Evolutionary conservation across 495 filamentous ascomycete genomes (phyloP).

Genomic region (Penicillium egyptiacum): DNA sequence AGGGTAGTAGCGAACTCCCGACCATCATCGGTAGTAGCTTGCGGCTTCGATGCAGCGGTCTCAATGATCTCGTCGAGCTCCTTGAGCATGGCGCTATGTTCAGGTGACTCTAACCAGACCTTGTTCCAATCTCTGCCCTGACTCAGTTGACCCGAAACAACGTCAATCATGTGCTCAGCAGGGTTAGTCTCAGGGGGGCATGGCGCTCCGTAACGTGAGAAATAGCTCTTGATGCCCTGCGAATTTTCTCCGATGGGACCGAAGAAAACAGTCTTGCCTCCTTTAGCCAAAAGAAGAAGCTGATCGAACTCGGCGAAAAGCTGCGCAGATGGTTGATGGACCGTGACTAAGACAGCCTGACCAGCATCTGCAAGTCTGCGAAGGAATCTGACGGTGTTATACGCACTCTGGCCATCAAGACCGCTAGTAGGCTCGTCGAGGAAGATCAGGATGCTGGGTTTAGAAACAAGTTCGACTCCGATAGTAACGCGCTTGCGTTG

Average conservation of each 20-base stretch:
- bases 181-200: slow-evolving; percentile 75
- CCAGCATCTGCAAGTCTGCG: slow-evolving; percentile 63
- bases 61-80: slow-evolving; percentile 57
- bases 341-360: slow-evolving; percentile 70
- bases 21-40: slow-evolving; percentile 34
- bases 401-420: slow-evolving; percentile 63
- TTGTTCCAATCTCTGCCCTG: slow-evolving; percentile 58
- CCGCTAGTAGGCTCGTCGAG: slow-evolving; percentile 76
- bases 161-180: slow-evolving; percentile 91
- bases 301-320: slow-evolving; percentile 74
- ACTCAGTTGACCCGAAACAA: slow-evolving; percentile 52
- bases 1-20: slow-evolving; percentile 59
- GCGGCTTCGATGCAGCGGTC: slow-evolving; percentile 35
- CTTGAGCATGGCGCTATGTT: slow-evolving; percentile 41
- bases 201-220: slow-evolving; percentile 68
- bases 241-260: slow-evolving; percentile 60
- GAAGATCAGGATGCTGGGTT: slow-evolving; percentile 67
- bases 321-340: slow-evolving; percentile 71
- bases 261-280: slow-evolving; percentile 71
- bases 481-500: slow-evolving; percentile 66
- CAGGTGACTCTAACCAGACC: slow-evolving; percentile 60
- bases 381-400: slow-evolving; percentile 62
- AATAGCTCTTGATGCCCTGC: slow-evolving; percentile 62
- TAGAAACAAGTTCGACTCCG: slow-evolving; percentile 65
- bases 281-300: slow-evolving; percentile 64